Conservation (phyloP, 2,329 filamentous ascomycete genomes). For the Alternaria atra region DNA sequence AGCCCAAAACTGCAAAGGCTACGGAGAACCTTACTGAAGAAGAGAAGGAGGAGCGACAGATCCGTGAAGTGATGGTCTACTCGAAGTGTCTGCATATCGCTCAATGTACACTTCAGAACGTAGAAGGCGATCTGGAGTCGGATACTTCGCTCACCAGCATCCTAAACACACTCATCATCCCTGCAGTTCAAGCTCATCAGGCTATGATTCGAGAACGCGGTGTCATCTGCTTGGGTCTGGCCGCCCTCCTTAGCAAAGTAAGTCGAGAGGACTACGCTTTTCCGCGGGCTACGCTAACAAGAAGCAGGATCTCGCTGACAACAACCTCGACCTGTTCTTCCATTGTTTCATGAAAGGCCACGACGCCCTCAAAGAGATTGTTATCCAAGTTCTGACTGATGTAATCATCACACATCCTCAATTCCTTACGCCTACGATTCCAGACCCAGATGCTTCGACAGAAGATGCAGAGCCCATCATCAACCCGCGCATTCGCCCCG, state of each 20-base stretch:
- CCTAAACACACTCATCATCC: slow-evolving; percentile 95
- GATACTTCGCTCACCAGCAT: slow-evolving; percentile 95
- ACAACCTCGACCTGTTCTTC: slow-evolving; percentile 91
- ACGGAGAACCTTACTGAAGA: slow-evolving; percentile 55
- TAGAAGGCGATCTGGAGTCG: slow-evolving; percentile 84
- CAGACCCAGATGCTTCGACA: slow-evolving; percentile 51
- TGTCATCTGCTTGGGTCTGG: slow-evolving; percentile 87
- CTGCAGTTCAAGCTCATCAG: slow-evolving; percentile 91
- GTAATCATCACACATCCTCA: slow-evolving; percentile 89
- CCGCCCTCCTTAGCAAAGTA: slow-evolving; percentile 86
- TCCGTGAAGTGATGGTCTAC: slow-evolving; percentile 94
- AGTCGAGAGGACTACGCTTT: slow-evolving; percentile 19
- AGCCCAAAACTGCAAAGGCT: slow-evolving; percentile 40
- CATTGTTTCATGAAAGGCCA: slow-evolving; percentile 96
- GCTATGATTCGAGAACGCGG: slow-evolving; percentile 91
- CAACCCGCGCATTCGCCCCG: slow-evolving; percentile 62
- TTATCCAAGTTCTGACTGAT: slow-evolving; percentile 90
- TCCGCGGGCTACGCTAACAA: slow-evolving; percentile 13
- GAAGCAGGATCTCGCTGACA: slow-evolving; percentile 77
- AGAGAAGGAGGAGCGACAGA: slow-evolving; percentile 74
- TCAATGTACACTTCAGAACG: slow-evolving; percentile 95
- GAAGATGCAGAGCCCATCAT: slow-evolving; percentile 44
- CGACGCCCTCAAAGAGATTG: slow-evolving; percentile 85
- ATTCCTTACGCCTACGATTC: slow-evolving; percentile 70
- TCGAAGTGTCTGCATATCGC: slow-evolving; percentile 98